Base-by-base conservation (phyloP, 73 alveolate species). In the Tetrahymena thermophila region DNA sequence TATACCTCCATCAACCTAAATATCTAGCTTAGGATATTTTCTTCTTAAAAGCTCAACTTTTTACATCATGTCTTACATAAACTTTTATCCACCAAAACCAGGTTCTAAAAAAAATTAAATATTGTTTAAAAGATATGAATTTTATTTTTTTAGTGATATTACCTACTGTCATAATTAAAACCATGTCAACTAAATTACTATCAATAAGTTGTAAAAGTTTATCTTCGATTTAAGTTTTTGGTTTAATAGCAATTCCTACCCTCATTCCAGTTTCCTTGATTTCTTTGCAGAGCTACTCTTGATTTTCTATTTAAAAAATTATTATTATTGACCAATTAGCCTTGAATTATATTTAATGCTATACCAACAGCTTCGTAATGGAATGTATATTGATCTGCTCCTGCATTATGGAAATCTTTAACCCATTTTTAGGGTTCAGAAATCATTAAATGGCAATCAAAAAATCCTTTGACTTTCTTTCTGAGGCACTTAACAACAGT, bases 1-100 rank as follows among this genome's bases (percentile, higher is more conserved):
- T 35, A 96, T 97, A 25, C 98, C 98, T 31, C 98, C 98, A 96
- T 96, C 98, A 0, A 96, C 97, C 57, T 96, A 85, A 55, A 96
- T 96, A 85, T 96, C 96, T n/a, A 96, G 57, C 13, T 93, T 85
- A 9, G 98, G 97, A 57, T 94, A 96, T 35, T 25, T 34, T 31
- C 85, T 43, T 44, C 98, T 85, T 16, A 96, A 40, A 57, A 95
- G 35, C 21, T 85, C 42, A 35, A 96, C 96, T 85, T 96, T 96
- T 31, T 95, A 95, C 95, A 96, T 50, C 96, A 85, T 93, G 25
- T 84, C 96, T 34, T 93, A 85, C 95, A 96, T 96, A 38, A 96
- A 96, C 44, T 84, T 89, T 34, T 96, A 96, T 58, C 98, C 98
- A 14, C 98, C 98, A 94, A 96, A 96, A 56, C 98, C 98, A 35